phyloP scores from a whole-genome alignment of 108 stramenopile genomes.

The Discostella pseudostelligera region DNA sequence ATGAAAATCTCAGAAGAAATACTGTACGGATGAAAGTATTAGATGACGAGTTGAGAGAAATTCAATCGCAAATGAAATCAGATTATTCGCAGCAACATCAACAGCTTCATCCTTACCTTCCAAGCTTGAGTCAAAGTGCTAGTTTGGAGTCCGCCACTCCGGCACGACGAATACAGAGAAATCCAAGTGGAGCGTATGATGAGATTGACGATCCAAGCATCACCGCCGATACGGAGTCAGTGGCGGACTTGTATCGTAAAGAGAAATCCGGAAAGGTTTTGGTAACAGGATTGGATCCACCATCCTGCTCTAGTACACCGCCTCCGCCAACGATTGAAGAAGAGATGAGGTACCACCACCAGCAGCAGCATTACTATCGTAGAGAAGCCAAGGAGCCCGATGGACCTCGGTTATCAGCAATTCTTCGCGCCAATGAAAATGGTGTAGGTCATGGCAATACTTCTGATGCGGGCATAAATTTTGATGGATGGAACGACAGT shows the following conservation, averaged over 20 bases:
- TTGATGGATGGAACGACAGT: not conserved
- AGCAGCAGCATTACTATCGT: not conserved
- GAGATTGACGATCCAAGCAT: conserved; percentile 35
- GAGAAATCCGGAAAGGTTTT: not conserved
- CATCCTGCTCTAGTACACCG: conserved; percentile 31
- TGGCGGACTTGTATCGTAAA: conserved; percentile 13
- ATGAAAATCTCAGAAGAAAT: conserved; percentile 32
- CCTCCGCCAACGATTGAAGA: conserved; percentile 9
- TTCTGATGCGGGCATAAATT: not conserved
- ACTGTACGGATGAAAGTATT: conserved; percentile 9
- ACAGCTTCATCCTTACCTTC: not conserved
- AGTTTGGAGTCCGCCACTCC: not conserved
- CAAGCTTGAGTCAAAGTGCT: not conserved
- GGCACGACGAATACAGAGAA: not conserved
- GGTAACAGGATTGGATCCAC: conserved; percentile 35
- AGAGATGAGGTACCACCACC: not conserved
- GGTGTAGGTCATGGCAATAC: not conserved
- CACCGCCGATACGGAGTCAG: conserved; percentile 27
- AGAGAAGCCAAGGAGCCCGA: conserved; percentile 7
- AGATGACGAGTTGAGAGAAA: conserved; percentile 23
- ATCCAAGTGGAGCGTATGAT: conserved; percentile 9
- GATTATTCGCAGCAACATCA: not conserved
- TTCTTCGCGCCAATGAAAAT: conserved; percentile 16
- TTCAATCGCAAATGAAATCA: conserved; percentile 31
- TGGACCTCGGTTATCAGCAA: conserved; percentile 22